Conservation (phyloP, 1,139 yeast species). For the Zygosaccharomyces pseudobailii region DNA sequence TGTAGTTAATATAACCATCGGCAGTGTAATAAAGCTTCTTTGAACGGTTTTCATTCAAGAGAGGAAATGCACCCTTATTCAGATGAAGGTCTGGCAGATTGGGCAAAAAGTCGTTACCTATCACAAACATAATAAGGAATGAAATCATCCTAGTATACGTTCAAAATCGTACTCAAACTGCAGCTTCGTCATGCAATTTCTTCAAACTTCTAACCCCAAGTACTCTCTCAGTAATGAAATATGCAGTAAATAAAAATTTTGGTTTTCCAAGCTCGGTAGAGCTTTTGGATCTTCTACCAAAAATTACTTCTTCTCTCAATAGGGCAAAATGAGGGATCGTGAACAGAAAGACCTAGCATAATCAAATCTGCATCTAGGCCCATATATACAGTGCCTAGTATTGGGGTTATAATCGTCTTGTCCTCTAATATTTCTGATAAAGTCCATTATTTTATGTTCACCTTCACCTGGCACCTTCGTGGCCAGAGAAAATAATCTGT, state of each 20-base stretch:
- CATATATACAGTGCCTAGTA: slow-evolving; percentile 92
- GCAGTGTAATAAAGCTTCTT: slow-evolving; percentile 65
- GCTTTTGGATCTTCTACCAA: slow-evolving; percentile 56
- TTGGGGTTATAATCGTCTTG: slow-evolving; percentile 76
- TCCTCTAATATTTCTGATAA: slow-evolving; percentile 74
- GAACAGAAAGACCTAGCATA: slow-evolving; percentile 93
- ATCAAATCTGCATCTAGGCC: slow-evolving; percentile 96
- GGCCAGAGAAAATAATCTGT: slow-evolving; percentile 84
- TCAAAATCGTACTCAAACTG: slow-evolving; percentile 80
- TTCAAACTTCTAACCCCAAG: slow-evolving; percentile 74
- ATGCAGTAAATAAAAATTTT: slow-evolving; percentile 78
- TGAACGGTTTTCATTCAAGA: slow-evolving; percentile 82
- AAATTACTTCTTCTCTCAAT: slow-evolving; percentile 90
- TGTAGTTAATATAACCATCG: slow-evolving; percentile 82
- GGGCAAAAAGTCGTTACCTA: slow-evolving; percentile 98
- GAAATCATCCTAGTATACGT: slow-evolving; percentile 84
- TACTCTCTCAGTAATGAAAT: slow-evolving; percentile 86
- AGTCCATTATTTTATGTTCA: slow-evolving; percentile 97
- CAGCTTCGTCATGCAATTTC: slow-evolving; percentile 60
- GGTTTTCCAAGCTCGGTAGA: slow-evolving; percentile 65
- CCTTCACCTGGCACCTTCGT: slow-evolving; percentile 99
- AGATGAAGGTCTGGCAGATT: slow-evolving; percentile 90
- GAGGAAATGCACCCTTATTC: slow-evolving; percentile 94
- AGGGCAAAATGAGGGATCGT: slow-evolving; percentile 95
- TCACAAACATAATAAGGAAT: slow-evolving; percentile 85